phyloP scores from a whole-genome alignment of 1,284 basidiomycete species.

The Cutaneotrichosporon dermatis region DNA sequence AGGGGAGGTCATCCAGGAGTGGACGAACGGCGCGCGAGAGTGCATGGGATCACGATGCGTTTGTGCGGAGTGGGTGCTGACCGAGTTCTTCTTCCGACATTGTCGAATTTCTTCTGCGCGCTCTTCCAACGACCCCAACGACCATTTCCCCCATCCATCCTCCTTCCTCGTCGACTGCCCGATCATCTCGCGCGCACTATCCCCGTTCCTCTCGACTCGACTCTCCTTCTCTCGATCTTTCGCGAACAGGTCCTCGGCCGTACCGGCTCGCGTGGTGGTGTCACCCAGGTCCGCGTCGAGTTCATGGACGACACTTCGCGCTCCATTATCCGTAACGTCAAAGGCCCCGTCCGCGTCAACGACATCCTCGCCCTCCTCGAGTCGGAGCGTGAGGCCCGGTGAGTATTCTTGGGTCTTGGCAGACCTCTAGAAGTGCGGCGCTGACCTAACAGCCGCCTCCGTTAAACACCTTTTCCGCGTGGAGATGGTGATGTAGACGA shows the following conservation, averaged over 20 bases:
- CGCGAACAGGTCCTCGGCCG: constrained; percentile 81
- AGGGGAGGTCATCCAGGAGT: too few relatives aligned
- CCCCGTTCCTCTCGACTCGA: background rate
- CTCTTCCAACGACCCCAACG: background rate
- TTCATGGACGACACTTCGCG: constrained; percentile 98
- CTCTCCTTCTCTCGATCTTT: background rate
- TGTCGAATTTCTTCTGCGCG: constrained; percentile 1
- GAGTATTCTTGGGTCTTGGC: constrained; percentile 47
- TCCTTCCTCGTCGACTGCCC: too few relatives aligned
- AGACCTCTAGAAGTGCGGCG: too few relatives aligned
- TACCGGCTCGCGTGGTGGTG: constrained; percentile 98
- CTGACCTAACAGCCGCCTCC: constrained; percentile 22
- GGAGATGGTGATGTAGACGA: constrained; percentile 20
- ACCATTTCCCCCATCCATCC: too few relatives aligned
- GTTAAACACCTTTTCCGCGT: constrained; percentile 16
- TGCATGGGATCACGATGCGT: background rate
- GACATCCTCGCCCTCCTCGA: constrained; percentile 98
- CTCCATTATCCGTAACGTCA: constrained; percentile 98
- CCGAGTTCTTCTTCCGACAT: background rate
- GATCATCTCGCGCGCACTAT: too few relatives aligned
- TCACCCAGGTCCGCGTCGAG: constrained; percentile 99
- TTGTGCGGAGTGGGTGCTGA: background rate
- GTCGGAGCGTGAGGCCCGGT: constrained; percentile 99
- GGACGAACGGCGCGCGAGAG: background rate
- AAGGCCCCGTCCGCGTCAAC: constrained; percentile 93